A percentile compares a stretch with the other conserved stretches of the same genome.
phyloP scores from a whole-genome alignment of 495 filamentous ascomycete genomes.

The Glonium stellatum region DNA sequence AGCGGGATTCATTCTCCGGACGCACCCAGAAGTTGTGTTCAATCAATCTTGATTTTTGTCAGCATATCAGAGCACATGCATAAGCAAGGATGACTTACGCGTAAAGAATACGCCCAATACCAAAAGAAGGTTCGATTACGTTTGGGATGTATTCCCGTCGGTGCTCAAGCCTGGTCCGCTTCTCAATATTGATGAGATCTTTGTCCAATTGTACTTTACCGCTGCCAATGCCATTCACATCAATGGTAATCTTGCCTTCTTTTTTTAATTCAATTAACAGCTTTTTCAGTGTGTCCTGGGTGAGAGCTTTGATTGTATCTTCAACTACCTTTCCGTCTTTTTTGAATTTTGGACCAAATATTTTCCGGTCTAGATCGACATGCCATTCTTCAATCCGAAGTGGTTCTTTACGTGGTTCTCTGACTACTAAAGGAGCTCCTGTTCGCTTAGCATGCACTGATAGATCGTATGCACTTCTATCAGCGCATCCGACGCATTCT shows the following conservation, averaged over 20 bases:
- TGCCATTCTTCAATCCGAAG: conserved; percentile 65
- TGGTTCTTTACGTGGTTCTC: conserved; percentile 60
- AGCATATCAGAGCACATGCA: not conserved
- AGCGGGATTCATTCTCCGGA: conserved; percentile 55
- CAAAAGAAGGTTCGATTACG: conserved; percentile 67
- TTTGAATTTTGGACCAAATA: conserved; percentile 73
- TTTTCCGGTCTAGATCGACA: conserved; percentile 74
- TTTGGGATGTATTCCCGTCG: conserved; percentile 73
- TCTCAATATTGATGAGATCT: conserved; percentile 65
- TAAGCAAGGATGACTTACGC: conserved; percentile 30
- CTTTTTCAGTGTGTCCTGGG: conserved; percentile 65
- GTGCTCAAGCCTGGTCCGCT: conserved; percentile 60
- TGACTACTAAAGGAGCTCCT: conserved; percentile 64
- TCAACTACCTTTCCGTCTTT: conserved; percentile 68
- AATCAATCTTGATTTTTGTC: conserved; percentile 41
- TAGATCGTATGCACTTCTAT: conserved; percentile 74
- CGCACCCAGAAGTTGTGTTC: conserved; percentile 77
- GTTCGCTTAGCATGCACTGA: conserved; percentile 75
- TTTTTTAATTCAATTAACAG: conserved; percentile 57
- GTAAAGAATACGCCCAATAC: conserved; percentile 75
- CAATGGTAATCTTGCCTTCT: conserved; percentile 59
- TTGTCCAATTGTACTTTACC: conserved; percentile 65
- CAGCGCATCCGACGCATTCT: conserved; percentile 79
- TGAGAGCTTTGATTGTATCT: conserved; percentile 57
- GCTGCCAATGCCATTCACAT: conserved; percentile 55